Conservation (phyloP, 805 yeast genomes). For the Monosporozyma aerobia region DNA sequence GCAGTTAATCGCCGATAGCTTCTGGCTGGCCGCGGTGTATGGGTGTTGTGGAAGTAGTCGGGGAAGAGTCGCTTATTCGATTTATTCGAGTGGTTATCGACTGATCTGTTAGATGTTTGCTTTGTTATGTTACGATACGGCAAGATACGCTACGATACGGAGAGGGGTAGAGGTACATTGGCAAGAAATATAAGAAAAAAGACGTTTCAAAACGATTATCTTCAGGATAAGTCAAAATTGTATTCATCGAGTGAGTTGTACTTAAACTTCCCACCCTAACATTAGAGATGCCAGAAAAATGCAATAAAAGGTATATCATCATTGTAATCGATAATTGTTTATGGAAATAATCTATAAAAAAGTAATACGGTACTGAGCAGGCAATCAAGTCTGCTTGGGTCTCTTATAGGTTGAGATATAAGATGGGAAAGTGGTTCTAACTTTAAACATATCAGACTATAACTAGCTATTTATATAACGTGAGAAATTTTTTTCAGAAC, state of each 20-base stretch:
- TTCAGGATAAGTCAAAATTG: conserved; percentile 45
- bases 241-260: conserved; percentile 65
- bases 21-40: no score
- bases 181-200: neutral
- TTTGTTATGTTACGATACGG: no score
- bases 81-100: no score
- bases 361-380: neutral
- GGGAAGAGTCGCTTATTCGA: no score
- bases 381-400: neutral
- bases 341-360: neutral
- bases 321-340: conserved; percentile 2
- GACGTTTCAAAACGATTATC: neutral
- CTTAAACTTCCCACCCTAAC: conserved; percentile 53
- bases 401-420: neutral
- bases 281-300: conserved; percentile 92
- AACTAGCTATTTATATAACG: neutral
- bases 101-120: no score
- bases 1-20: neutral
- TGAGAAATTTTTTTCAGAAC: neutral
- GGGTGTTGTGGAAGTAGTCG: no score
- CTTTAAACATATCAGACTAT: no score
- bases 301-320: conserved; percentile 10
- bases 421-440: neutral
- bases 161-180: no score
- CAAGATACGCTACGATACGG: no score